Evolutionary conservation across 1,284 basidiomycete species (phyloP).

Genomic region (Lentinus polychrous): DNA sequence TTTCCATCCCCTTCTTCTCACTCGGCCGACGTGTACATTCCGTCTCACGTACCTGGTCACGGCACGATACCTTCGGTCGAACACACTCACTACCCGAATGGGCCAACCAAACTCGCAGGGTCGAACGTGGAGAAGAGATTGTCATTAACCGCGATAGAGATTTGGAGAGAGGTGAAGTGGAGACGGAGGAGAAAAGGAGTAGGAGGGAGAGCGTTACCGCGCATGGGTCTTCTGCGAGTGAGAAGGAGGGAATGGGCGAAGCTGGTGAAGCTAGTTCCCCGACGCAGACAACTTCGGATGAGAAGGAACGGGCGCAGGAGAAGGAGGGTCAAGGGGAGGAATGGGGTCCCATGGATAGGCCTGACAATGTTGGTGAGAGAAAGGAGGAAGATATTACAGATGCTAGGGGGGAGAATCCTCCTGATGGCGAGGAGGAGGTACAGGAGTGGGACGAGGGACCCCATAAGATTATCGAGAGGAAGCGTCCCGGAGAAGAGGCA

Average conservation of each 20-base stretch:
- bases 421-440: slow-evolving; percentile 37
- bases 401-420: slow-evolving; percentile 30
- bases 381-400: slow-evolving; percentile 20
- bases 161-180: slow-evolving; percentile 42
- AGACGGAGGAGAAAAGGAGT: slow-evolving; percentile 12
- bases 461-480: slow-evolving; percentile 60
- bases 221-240: slow-evolving; percentile 8
- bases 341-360: slow-evolving; percentile 11
- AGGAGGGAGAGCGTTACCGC: slow-evolving; percentile 16
- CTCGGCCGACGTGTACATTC: slow-evolving; percentile 85
- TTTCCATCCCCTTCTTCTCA: slow-evolving; percentile 91
- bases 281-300: slow-evolving; percentile 17
- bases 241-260: slow-evolving; percentile 11
- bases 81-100: slow-evolving; percentile 47
- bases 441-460: slow-evolving; percentile 67
- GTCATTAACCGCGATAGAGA: slow-evolving; percentile 74
- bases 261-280: slow-evolving; percentile 5
- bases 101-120: slow-evolving; percentile 70
- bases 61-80: slow-evolving; percentile 48
- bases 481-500: slow-evolving; percentile 59
- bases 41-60: slow-evolving; percentile 82
- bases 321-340: slow-evolving; percentile 17
- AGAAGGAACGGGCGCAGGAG: slow-evolving; percentile 17
- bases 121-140: slow-evolving; percentile 64
- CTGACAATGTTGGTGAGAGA: slow-evolving; percentile 17